Conservation (phyloP, 345 rosid species). For the Isatis tinctoria region DNA sequence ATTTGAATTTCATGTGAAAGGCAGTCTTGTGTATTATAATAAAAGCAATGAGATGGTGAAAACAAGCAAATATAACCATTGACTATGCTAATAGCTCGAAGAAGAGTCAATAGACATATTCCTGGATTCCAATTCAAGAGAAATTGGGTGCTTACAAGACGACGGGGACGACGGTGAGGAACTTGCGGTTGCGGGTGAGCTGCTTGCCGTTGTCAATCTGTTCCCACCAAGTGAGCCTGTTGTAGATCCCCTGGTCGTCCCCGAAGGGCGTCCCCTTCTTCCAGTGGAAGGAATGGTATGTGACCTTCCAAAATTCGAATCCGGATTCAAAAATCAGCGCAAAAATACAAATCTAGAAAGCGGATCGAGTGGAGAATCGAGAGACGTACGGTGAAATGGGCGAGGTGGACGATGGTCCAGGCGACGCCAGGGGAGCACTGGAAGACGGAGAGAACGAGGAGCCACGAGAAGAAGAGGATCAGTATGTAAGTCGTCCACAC, state of each 20-base stretch:
- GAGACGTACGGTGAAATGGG: slow-evolving; percentile 47
- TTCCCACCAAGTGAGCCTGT: slow-evolving; percentile 78
- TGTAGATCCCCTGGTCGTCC: slow-evolving; percentile 80
- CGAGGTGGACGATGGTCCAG: slow-evolving; percentile 79
- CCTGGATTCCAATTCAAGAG: too few species aligned
- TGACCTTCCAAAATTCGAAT: slow-evolving; percentile 26
- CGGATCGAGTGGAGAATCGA: neutral
- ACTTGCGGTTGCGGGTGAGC: slow-evolving; percentile 74
- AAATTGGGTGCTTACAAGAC: slow-evolving; percentile 56
- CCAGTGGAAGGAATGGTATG: slow-evolving; percentile 78
- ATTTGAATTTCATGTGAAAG: too few species aligned
- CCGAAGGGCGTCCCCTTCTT: slow-evolving; percentile 76
- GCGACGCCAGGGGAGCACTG: slow-evolving; percentile 76
- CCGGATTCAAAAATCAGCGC: too few species aligned
- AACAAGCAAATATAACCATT: too few species aligned
- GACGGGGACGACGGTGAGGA: slow-evolving; percentile 72
- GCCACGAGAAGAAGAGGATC: slow-evolving; percentile 74
- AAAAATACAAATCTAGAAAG: too few species aligned
- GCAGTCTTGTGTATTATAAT: too few species aligned
- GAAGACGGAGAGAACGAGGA: slow-evolving; percentile 58
- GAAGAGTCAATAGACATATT: too few species aligned
- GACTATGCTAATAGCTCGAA: too few species aligned
- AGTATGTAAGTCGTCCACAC: slow-evolving; percentile 73
- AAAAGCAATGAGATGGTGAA: too few species aligned
- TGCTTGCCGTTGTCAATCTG: slow-evolving; percentile 84